Conservation (phyloP, 768 basidiomycete genomes). For the Leccinum aurantiacum region DNA sequence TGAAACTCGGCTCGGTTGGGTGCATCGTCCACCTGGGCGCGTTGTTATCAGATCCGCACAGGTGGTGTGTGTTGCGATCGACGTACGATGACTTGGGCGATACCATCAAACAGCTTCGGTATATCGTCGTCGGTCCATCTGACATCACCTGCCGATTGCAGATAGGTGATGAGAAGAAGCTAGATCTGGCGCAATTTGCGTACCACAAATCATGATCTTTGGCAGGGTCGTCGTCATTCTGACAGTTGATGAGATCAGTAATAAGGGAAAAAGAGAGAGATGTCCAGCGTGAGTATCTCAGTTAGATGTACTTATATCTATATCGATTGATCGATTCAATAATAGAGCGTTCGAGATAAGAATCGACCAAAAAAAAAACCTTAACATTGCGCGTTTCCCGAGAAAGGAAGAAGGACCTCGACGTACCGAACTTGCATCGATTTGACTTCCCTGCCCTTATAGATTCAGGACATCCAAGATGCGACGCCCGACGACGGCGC, state of each 20-base stretch:
- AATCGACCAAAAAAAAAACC: too few relatives aligned
- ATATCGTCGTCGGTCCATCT: constrained; percentile 79
- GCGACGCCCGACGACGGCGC: too few relatives aligned
- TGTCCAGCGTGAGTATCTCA: not conserved
- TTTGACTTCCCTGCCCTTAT: too few relatives aligned
- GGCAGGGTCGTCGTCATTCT: constrained; percentile 14
- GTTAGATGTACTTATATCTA: not conserved
- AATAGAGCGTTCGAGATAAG: not conserved
- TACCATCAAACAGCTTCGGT: constrained; percentile 54
- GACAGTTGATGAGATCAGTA: not conserved
- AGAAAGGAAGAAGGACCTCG: not conserved
- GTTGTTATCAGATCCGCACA: not conserved
- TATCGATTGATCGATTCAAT: not conserved
- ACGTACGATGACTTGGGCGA: constrained; percentile 77
- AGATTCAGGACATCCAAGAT: too few relatives aligned
- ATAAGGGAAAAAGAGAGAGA: not conserved
- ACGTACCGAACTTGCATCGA: too few relatives aligned
- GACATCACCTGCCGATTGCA: constrained; percentile 47
- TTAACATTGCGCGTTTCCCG: too few relatives aligned
- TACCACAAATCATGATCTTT: constrained; percentile 34
- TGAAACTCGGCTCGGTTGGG: constrained; percentile 45
- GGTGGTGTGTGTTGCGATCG: not conserved
- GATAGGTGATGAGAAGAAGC: not conserved
- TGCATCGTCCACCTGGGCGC: constrained; percentile 39
- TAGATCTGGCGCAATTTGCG: not conserved